Evolutionary conservation across 2,329 filamentous ascomycete species (phyloP), one percentile per base, ranked within the genome.

Genomic region (Cercospora nicotianae): DNA sequence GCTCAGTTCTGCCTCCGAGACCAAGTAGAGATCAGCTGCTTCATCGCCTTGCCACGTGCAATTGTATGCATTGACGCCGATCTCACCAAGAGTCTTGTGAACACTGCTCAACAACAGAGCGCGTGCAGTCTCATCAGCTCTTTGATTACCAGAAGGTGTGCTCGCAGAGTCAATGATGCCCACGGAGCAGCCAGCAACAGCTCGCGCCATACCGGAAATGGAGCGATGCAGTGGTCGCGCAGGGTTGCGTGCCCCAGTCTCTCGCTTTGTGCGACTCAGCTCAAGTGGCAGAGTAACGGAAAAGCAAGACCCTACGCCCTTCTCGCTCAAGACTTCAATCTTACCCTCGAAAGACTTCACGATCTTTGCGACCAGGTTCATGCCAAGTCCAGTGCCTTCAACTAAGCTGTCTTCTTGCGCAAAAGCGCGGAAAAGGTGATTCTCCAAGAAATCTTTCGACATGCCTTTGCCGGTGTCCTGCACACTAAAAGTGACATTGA

Each of bases 391-490:
- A 0, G 87, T 87, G 0, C 90, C 90, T 0, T 86, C 84, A 0
- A 85, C 82, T 1, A 91, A 76, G 0, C 81, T 79, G 58, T 91
- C 84, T 72, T 92, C 90, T 68, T 92, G 90, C 0, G 83, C 79
- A 67, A 91, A 91, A 0, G 89, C 87, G 0, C 84, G 86, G 75
- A 89, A 92, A 0, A 91, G 78, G 13, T 85, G 82, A 16, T 87
- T 84, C 30, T 84, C 82, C 4, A 91, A 77, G 69, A 88, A 92
- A 7, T 90, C 87, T 12, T 85, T 81, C 0, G 85, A 85, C 61
- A 92, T 92, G 1, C 90, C 90, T 39, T 83, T 83, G 0, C 90
- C 90, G 0, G 88, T 89, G 71, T 92, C 90, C 0, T 81, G 80
- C 0, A 92, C 85, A 9, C 68, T 69, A 26, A 75, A 69, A 0